Percentiles rank a stretch among this genome's conserved stretches.
phyloP scores from a whole-genome alignment of 352 stramenopile species.

The Phytopythium mirpurense region DNA sequence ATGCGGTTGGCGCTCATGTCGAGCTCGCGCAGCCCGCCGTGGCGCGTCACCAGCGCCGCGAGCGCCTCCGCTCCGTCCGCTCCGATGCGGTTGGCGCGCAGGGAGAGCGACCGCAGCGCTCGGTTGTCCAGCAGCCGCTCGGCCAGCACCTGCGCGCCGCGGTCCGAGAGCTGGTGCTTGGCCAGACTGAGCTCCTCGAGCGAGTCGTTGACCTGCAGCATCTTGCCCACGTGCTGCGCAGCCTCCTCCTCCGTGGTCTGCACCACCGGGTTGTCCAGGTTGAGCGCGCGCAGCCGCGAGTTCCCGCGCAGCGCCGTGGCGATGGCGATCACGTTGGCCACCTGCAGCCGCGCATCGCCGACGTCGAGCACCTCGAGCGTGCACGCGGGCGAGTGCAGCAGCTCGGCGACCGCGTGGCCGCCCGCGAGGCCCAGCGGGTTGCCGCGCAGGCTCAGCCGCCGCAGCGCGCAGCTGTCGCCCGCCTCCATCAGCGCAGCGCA shows the following conservation, averaged over 20 bases:
- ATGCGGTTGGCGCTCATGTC: constrained; percentile 69
- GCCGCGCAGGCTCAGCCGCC: constrained; percentile 35
- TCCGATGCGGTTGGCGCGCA: constrained; percentile 66
- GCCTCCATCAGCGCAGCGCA: constrained; percentile 39
- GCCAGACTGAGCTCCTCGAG: constrained; percentile 49
- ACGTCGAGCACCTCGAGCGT: constrained; percentile 45
- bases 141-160: constrained; percentile 61
- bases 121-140: constrained; percentile 66
- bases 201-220: constrained; percentile 65
- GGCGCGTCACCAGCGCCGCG: constrained; percentile 45
- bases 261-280: constrained; percentile 60
- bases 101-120: constrained; percentile 43
- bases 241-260: constrained; percentile 60
- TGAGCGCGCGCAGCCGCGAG: constrained; percentile 25
- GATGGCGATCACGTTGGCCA: constrained; percentile 68
- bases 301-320: constrained; percentile 43
- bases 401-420: constrained; percentile 41
- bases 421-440: constrained; percentile 50
- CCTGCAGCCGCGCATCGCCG: constrained; percentile 47
- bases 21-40: constrained; percentile 43
- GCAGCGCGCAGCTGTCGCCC: constrained; percentile 24
- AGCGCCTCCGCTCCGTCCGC: constrained; percentile 47
- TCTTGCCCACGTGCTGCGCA: constrained; percentile 69
- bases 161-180: constrained; percentile 71
- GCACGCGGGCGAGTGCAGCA: constrained; percentile 30